Conservation (phyloP, 192 early-diverging fungal species). For the Chytriomyces sp. region DNA sequence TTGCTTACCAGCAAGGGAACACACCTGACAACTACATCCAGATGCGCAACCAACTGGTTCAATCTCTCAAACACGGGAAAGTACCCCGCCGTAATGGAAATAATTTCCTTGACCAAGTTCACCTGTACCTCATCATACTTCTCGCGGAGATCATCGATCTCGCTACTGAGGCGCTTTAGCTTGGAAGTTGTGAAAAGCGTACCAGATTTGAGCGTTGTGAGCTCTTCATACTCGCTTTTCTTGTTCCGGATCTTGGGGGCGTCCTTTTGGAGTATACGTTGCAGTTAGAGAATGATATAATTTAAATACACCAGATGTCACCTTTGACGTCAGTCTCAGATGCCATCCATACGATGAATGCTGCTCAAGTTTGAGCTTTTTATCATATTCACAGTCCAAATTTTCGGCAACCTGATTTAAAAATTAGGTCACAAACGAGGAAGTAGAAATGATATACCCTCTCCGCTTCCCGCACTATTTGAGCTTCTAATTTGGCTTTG, state of each 20-base stretch:
- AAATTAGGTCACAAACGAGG: constrained; percentile 16
- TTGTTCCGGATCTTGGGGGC: constrained; percentile 70
- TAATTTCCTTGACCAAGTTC: constrained; percentile 82
- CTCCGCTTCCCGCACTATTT: constrained; percentile 64
- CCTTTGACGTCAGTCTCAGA: constrained; percentile 74
- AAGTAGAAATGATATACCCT: constrained; percentile 40
- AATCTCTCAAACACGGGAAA: constrained; percentile 78
- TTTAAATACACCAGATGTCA: constrained; percentile 24
- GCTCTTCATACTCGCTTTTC: constrained; percentile 77
- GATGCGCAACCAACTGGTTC: constrained; percentile 72
- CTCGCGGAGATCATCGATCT: constrained; percentile 59
- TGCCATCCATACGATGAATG: constrained; percentile 81
- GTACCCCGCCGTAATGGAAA: constrained; percentile 83
- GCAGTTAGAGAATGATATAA: constrained; percentile 1
- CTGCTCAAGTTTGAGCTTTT: constrained; percentile 90
- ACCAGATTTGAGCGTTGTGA: constrained; percentile 85
- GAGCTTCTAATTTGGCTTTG: constrained; percentile 45
- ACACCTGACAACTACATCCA: constrained; percentile 87
- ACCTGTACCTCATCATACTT: constrained; percentile 73
- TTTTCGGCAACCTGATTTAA: constrained; percentile 56
- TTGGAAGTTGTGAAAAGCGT: constrained; percentile 81
- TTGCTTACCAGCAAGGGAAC: background rate
- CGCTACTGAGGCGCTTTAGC: constrained; percentile 64
- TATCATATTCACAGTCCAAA: constrained; percentile 76
- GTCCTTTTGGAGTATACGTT: constrained; percentile 46